Base-by-base conservation (phyloP, 495 filamentous ascomycete genomes). In the Penicillium cinerascens region DNA sequence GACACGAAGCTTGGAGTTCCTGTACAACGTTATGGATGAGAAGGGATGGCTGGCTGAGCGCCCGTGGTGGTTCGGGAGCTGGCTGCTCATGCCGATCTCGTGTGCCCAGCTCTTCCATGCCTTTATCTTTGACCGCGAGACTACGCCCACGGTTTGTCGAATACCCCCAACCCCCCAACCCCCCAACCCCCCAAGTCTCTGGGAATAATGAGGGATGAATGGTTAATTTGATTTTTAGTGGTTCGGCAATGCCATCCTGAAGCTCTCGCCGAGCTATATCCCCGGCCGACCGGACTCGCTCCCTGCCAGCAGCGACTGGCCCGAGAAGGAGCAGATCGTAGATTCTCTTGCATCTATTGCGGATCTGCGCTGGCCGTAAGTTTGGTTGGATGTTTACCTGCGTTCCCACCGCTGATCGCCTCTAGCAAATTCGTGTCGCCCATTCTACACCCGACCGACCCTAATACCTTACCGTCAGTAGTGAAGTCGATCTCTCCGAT, bases 51-150 rank as follows among this genome's bases (percentile, higher is more conserved):
- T 96, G 46, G 84, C 82, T 74, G 79, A 85, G 38, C 74, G 81
- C 54, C 87, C 91, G 6, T 80, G 80, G 82, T 98, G 93, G 93
- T 92, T 91, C 77, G 93, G 92, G 20, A 95, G 90, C 64, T 97
- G 92, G 92, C 75, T 97, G 78, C 72, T 97, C 60, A 92, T 96
- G 79, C 93, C 93, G 0, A 63, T 95, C n/a, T 85, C 91, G 11
- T 89, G 84, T 62, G 93, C 91, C 27, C 93, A 97, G 72, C 76
- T 98, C 45, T 75, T 97, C 46, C 90, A 97, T 68, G 86, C 92
- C 2, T 88, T 91, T 68, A 82, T 97, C 25, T 97, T 97, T 74
- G 92, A 97, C 65, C 80, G 88, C 44, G 92, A 96, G 60, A 89
- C 86, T 64, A 89, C 92, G 54, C 92, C 92, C 0, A 75, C 71